Conservation (phyloP, 371 early-diverging fungal genomes). For the Actinomortierella ambigua region DNA sequence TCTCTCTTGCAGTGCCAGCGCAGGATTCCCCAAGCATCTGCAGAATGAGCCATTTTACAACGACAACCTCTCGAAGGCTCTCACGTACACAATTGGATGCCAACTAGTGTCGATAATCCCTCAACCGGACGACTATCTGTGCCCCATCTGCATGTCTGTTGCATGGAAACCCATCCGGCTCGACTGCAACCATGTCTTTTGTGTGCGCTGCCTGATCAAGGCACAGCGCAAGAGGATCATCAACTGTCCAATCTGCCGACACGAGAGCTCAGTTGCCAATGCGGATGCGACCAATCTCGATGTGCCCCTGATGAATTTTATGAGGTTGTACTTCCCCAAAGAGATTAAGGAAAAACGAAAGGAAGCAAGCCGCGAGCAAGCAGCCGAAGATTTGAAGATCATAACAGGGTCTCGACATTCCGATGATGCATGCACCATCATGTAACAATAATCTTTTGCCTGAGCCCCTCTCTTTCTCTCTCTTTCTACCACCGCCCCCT, state of each 20-base stretch:
- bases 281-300: slow-evolving; percentile 69
- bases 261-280: slow-evolving; percentile 55
- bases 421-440: slow-evolving; percentile 18
- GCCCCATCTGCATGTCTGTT: slow-evolving; percentile 64
- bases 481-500: background rate
- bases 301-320: slow-evolving; percentile 63
- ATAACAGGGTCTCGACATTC: slow-evolving; percentile 55
- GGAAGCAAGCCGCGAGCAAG: slow-evolving; percentile 69
- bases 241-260: slow-evolving; percentile 77
- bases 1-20: slow-evolving; percentile 48
- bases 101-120: slow-evolving; percentile 63
- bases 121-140: slow-evolving; percentile 75
- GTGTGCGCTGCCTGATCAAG: slow-evolving; percentile 77
- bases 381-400: slow-evolving; percentile 63
- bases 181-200: slow-evolving; percentile 73
- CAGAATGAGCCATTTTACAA: slow-evolving; percentile 44
- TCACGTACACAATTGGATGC: slow-evolving; percentile 41
- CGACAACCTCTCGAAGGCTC: slow-evolving; percentile 44
- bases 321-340: slow-evolving; percentile 73
- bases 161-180: slow-evolving; percentile 80
- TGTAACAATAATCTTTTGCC: slow-evolving; percentile 10
- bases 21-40: slow-evolving; percentile 53
- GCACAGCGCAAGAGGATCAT: slow-evolving; percentile 64
- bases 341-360: slow-evolving; percentile 73
- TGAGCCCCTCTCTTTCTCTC: background rate